A percentile compares a stretch with the other conserved stretches of the same genome.
These are phyloP conservation scores for Warburgia ugandensis DNA, from an alignment of 164 flowering plant genomes.

Conservation along the genomic window DNA sequence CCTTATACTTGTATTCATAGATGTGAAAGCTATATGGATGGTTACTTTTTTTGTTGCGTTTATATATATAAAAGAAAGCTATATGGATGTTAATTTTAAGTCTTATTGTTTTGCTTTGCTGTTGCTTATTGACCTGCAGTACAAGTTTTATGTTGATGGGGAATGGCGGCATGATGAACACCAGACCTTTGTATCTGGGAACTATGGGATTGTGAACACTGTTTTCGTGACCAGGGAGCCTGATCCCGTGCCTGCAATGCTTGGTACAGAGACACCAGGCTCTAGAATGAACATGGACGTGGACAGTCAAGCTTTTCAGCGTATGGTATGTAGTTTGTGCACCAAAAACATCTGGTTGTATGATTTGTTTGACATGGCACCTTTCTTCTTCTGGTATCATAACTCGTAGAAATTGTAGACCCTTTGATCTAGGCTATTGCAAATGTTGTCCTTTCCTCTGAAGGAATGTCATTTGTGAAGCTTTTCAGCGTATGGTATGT, in stretches of 20 bases:
- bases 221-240: constrained; percentile 43
- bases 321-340: constrained; percentile 37
- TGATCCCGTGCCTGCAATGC: constrained; percentile 24
- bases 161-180: constrained; percentile 86
- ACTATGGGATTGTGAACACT: constrained; percentile 76
- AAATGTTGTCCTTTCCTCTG: too few relatives aligned
- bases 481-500: too few relatives aligned
- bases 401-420: too few relatives aligned
- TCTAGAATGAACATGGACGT: constrained; percentile 76
- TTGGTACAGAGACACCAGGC: constrained; percentile 29
- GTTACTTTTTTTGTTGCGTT: not conserved
- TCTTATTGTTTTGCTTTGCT: not conserved
- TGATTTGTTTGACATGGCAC: not conserved
- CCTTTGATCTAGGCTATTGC: too few relatives aligned
- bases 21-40: not conserved
- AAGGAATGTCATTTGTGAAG: too few relatives aligned
- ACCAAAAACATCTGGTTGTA: not conserved
- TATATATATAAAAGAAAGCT: not conserved
- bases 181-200: constrained; percentile 44
- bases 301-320: constrained; percentile 57
- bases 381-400: not conserved
- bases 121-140: constrained; percentile 37
- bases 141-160: constrained; percentile 87
- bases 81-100: not conserved
- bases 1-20: too few relatives aligned